These are phyloP conservation scores for Eimeria zaria DNA, from an alignment of 169 alveolate genomes.

Conservation along the genomic window DNA sequence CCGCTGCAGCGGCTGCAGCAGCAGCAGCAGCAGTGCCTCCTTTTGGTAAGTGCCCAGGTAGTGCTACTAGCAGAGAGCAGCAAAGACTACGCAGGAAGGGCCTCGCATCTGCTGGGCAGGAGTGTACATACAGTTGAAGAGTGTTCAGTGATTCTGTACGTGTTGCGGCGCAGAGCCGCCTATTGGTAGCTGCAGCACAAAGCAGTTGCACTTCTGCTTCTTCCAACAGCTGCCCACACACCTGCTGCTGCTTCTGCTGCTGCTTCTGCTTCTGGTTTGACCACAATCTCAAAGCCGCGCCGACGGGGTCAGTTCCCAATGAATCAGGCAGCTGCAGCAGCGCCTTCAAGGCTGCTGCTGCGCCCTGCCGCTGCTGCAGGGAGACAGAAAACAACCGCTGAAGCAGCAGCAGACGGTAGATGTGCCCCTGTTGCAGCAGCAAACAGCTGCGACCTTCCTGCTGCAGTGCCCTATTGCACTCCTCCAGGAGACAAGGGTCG, in stretches of 20 bases:
- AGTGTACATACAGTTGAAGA: slow-evolving; percentile 45
- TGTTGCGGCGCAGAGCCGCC: slow-evolving; percentile 58
- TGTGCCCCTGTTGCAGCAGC: slow-evolving; percentile 55
- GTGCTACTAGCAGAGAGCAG: not conserved
- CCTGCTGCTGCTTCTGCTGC: slow-evolving; percentile 21
- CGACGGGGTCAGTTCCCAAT: slow-evolving; percentile 50
- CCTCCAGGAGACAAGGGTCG: slow-evolving; percentile 48
- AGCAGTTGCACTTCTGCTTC: slow-evolving; percentile 49
- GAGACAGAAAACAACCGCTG: slow-evolving; percentile 74
- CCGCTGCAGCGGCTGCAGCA: slow-evolving; percentile 46
- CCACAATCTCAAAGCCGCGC: slow-evolving; percentile 48
- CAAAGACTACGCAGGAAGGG: slow-evolving; percentile 56
- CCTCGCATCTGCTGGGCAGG: slow-evolving; percentile 49
- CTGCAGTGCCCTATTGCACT: slow-evolving; percentile 44
- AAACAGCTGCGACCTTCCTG: slow-evolving; percentile 20
- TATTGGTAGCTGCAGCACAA: slow-evolving; percentile 59
- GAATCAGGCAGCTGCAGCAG: slow-evolving; percentile 57
- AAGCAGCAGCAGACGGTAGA: slow-evolving; percentile 35
- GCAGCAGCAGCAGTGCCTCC: slow-evolving; percentile 65
- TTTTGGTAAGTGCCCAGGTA: not conserved
- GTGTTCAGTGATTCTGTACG: slow-evolving; percentile 51
- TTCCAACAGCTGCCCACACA: slow-evolving; percentile 27
- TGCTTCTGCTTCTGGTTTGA: not conserved
- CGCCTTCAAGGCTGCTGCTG: slow-evolving; percentile 41
- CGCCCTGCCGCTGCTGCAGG: slow-evolving; percentile 66